Evolutionary conservation across 2,329 filamentous ascomycete species (phyloP), one percentile per base, ranked within the genome.

Genomic region (Bisporella sp.): DNA sequence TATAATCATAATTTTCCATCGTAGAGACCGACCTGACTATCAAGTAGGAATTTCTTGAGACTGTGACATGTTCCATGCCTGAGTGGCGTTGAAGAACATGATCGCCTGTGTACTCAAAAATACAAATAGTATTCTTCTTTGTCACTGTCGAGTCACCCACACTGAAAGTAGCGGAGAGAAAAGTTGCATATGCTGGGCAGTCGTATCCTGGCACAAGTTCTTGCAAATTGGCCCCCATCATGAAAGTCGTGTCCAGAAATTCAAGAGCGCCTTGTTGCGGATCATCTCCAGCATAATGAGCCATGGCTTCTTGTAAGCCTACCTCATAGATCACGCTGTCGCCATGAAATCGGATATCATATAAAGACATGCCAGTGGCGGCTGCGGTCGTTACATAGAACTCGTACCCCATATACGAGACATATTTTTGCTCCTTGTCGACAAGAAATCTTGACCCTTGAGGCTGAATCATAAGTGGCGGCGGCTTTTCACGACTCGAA

Each of bases 1-100:
- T 65, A 54, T 70, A 72, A 54, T 71, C 69, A 57, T 72, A 71
- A 54, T 72, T 73, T 9, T 69, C 70, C 5, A 72, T 66, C 2
- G 68, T 70, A 5, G 64, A 63, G 4, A 70, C 62, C n/a, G 57
- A 62, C n/a, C 69, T 59, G 2, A 72, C 59, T 1, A 64, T 63
- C n/a, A 72, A 62, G 29, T 57, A 59, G 4, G 57, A 61, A 46
- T 66, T 64, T 47, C 52, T 58, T 39, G 56, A 57, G 12, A 59
- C 53, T 6, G 52, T 54, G 6, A 55, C 51, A 43, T 59, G 58
- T 35, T 56, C 46, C 45, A 56, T 50, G 4, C 64, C 56, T 4
- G 62, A 67, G 50, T 72, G 71, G 7, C 71, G 62, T 35, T 64
- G 64, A 4, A 73, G 56, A 5, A 69, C 61, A 48, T 68, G 64